These are phyloP conservation scores for Lumnitzera racemosa DNA, from an alignment of 345 rosid species.

Conservation along the genomic window DNA sequence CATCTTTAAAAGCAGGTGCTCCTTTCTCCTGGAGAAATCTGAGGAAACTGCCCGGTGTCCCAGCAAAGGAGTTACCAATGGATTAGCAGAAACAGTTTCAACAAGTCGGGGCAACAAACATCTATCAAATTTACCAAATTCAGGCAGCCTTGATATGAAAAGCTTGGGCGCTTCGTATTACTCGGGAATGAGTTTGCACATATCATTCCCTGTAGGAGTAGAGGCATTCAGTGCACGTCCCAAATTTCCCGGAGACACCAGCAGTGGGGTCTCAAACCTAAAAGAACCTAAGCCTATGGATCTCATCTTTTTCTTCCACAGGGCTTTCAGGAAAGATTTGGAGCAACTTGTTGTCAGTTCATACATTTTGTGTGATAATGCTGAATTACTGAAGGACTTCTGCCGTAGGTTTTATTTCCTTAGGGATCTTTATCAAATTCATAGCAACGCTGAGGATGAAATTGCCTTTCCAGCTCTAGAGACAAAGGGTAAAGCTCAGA, in stretches of 20 bases:
- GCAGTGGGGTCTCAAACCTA: conserved; percentile 14
- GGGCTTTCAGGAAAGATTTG: conserved; percentile 70
- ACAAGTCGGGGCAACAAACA: too few relatives aligned
- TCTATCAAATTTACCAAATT: too few relatives aligned
- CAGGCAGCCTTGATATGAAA: too few relatives aligned
- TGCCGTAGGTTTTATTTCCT: conserved; percentile 43
- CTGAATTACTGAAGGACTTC: conserved; percentile 46
- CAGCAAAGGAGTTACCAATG: too few relatives aligned
- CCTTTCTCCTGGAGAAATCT: conserved; percentile 21
- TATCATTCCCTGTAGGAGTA: conserved; percentile 24
- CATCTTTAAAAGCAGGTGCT: conserved; percentile 36
- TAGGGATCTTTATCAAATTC: conserved; percentile 45
- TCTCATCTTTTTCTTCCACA: conserved; percentile 70
- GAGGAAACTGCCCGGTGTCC: conserved; percentile 10
- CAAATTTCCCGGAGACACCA: conserved; percentile 27
- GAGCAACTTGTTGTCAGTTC: conserved; percentile 59
- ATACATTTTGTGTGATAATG: conserved; percentile 40
- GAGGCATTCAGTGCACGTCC: conserved; percentile 15
- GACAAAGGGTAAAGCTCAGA: conserved; percentile 49
- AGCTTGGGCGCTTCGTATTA: conserved; percentile 22
- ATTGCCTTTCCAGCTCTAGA: conserved; percentile 79
- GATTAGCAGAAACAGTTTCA: conserved; percentile 12
- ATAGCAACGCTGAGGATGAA: conserved; percentile 74
- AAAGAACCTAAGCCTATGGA: conserved; percentile 53
- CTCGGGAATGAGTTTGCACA: conserved; percentile 32